Evolutionary conservation across 2,329 filamentous ascomycete species (phyloP), one percentile per base, ranked within the genome.

Genomic region (Arthrinium phaeospermum): DNA sequence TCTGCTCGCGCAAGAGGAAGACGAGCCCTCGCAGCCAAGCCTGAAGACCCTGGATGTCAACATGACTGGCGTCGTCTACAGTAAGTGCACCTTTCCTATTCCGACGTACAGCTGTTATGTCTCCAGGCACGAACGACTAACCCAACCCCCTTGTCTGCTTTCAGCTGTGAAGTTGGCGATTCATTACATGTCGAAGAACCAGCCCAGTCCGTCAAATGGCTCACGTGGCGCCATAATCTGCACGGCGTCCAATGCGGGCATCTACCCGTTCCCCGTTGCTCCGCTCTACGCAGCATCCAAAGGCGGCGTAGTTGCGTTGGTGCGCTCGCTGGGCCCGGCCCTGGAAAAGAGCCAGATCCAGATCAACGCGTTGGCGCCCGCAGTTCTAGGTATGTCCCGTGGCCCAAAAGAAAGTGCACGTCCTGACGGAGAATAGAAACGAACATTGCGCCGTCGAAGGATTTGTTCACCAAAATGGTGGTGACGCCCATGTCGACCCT

Each of bases 241-340:
- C 80, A 89, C 87, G 0, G 84, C 87, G 0, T 88, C 86, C 4
- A 88, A 88, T 76, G 86, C 85, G 1, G 87, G 87, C 0, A 69
- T 89, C 0, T 89, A 89, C 73, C 81, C 86, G 0, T 87, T 89
- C 71, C 83, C 86, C 0, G 82, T 85, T 2, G 85, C 86, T 1
- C 87, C 87, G 0, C 75, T 88, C 7, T 89, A 89, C 74, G 82
- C 84, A 3, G 82, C 84, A 3, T 82, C 84, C 16, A 89, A 89
- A 74, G 79, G 82, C 67, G 87, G 81, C 12, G 79, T 88, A 0
- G 80, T 89, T n/a, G 85, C 84, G 0, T 81, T 88, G 0, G 86
- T 88, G 8, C 81, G 87, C n/a, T 85, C 86, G 0, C 77, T 86
- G 19, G 84, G 82, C 2, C 76, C 75, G n/a, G 74, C 81, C 0